A percentile compares a stretch with the other conserved stretches of the same genome.
Evolutionary conservation across 768 basidiomycete genomes (phyloP).

Genomic region (Collybia sordida): DNA sequence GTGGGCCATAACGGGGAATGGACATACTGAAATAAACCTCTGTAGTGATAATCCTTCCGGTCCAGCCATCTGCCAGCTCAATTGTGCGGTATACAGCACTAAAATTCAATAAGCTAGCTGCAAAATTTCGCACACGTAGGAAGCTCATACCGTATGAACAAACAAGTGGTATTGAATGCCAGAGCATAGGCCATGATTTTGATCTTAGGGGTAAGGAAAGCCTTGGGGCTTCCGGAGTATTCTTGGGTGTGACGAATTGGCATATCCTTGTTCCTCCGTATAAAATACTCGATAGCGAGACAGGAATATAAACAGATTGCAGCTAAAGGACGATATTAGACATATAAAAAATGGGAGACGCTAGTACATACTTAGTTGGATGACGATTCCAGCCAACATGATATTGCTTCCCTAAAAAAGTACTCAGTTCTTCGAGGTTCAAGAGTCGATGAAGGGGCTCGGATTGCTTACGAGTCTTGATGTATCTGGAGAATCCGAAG

Average conservation of each 20-base stretch:
- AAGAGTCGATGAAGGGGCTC: too few relatives aligned
- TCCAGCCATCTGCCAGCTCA: constrained; percentile 51
- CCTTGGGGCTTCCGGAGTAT: background rate
- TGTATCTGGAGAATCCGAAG: background rate
- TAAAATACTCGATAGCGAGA: background rate
- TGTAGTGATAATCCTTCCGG: constrained; percentile 45
- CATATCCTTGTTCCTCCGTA: background rate
- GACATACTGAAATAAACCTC: constrained; percentile 48
- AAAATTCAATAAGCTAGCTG: too few relatives aligned
- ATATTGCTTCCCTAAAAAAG: background rate
- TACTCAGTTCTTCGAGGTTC: background rate
- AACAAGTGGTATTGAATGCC: background rate
- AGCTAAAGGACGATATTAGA: background rate
- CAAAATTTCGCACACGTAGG: too few relatives aligned
- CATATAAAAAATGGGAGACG: too few relatives aligned
- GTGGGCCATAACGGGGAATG: background rate
- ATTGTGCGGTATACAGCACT: constrained; percentile 44
- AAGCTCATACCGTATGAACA: background rate
- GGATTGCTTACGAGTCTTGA: background rate
- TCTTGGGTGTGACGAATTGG: background rate
- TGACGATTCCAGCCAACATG: background rate
- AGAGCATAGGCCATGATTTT: background rate
- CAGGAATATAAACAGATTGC: background rate
- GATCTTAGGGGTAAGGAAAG: background rate
- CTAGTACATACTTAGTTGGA: background rate